Evolutionary conservation across 371 early-diverging fungal genomes (phyloP).

Genomic region (Apophysomyces trapeziformis): DNA sequence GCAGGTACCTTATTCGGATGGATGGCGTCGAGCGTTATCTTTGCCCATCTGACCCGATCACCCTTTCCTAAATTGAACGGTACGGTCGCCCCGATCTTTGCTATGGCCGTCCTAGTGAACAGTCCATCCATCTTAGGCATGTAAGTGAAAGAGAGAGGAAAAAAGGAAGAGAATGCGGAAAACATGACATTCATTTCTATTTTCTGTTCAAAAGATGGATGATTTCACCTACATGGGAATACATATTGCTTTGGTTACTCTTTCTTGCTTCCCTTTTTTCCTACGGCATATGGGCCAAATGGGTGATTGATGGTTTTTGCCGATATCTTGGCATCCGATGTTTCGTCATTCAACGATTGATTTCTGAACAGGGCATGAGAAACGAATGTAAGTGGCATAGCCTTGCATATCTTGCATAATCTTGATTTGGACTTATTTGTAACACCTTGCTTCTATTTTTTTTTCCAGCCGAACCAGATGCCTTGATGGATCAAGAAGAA

Average conservation of each 20-base stretch:
- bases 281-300: conserved; percentile 80
- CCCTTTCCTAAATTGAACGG: conserved; percentile 78
- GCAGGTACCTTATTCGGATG: conserved; percentile 85
- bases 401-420: too few relatives aligned
- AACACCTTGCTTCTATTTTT: background rate
- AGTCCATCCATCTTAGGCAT: conserved; percentile 12
- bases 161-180: background rate
- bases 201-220: conserved; percentile 31
- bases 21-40: conserved; percentile 87
- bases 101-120: conserved; percentile 24
- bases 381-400: background rate
- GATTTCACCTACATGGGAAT: conserved; percentile 62
- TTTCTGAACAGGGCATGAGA: background rate
- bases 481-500: conserved; percentile 16
- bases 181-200: background rate
- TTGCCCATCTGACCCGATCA: conserved; percentile 85
- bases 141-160: background rate
- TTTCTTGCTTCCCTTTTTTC: conserved; percentile 66
- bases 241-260: conserved; percentile 64
- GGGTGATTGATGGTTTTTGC: conserved; percentile 88
- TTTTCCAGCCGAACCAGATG: conserved; percentile 14
- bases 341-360: conserved; percentile 62
- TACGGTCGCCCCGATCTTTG: conserved; percentile 16
- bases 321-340: conserved; percentile 82
- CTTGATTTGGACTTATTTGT: background rate